Evolutionary conservation across 345 rosid species (phyloP), one percentile per base, ranked within the genome.

Genomic region (Cardamine occulta): DNA sequence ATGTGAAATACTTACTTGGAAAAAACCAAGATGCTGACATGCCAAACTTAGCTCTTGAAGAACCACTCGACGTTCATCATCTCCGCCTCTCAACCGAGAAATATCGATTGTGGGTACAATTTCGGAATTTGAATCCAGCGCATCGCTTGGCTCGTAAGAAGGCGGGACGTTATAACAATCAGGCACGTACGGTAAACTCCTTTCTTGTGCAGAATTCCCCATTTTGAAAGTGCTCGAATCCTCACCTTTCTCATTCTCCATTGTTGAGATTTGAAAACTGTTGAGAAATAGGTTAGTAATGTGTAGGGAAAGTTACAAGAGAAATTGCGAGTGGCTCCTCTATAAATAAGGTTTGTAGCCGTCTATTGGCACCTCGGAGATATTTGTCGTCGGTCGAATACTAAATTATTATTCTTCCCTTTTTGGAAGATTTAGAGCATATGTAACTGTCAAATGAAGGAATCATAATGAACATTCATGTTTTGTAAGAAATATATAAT

Each of bases 201-300:
- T 81, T 74, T 87, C 88, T 61, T 85, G 88, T 4, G 88, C 89
- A 60, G 64, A 79, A 35, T 79, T 79, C 3, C 84, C 93, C 54
- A 51, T 83, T 23, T 80, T 44, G 69, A 84, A 83, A 35, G 78
- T 63, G 54, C 77, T 76, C 2, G 87, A 39, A 44, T 32, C 44
- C 66, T 44, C 58, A 60, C 68, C 64, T 53, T 80, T 31, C 3
- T 75, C 68, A 26, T 65, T 70, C 39, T 81, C 77, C 89, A 83
- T 83, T 62, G 32, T 42, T 63, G 64, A 10, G 23, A 54, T 75
- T 59, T 37, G 17, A 10, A 40, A 37, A 68, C 15, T 31, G 4
- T 3, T 31, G 59, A 66, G 23, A 23, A 28, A 18, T 42, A 23
- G 12, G 37, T 51, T 52, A 8, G 7, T 39, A 40, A 7, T 65